These are phyloP conservation scores for Skeletonema tropicum DNA, from an alignment of 108 stramenopile species.

Conservation along the genomic window DNA sequence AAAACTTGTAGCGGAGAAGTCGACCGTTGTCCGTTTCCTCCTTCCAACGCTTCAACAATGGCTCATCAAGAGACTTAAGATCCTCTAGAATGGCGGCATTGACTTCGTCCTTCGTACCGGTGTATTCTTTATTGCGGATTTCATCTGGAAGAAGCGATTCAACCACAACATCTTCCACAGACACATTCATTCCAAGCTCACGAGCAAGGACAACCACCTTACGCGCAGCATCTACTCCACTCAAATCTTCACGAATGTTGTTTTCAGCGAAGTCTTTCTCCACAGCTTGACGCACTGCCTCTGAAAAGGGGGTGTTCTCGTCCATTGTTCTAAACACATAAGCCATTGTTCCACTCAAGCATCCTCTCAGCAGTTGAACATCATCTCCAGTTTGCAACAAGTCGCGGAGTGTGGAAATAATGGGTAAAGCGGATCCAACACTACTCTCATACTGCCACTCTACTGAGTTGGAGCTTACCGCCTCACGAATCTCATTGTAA, in stretches of 20 bases:
- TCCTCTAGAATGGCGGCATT: slow-evolving; percentile 53
- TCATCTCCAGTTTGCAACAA: slow-evolving; percentile 71
- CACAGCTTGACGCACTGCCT: slow-evolving; percentile 63
- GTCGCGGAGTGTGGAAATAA: slow-evolving; percentile 76
- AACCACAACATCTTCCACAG: slow-evolving; percentile 69
- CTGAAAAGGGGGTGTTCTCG: slow-evolving; percentile 58
- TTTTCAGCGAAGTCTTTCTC: slow-evolving; percentile 67
- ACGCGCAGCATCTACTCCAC: slow-evolving; percentile 44
- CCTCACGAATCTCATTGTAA: slow-evolving; percentile 65
- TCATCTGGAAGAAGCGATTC: slow-evolving; percentile 72
- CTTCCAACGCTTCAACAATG: slow-evolving; percentile 61
- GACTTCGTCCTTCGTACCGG: slow-evolving; percentile 34
- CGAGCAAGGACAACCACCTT: slow-evolving; percentile 62
- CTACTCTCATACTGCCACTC: slow-evolving; percentile 78
- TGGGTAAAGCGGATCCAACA: slow-evolving; percentile 81
- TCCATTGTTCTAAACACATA: slow-evolving; percentile 62
- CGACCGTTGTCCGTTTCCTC: slow-evolving; percentile 52
- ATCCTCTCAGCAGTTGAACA: slow-evolving; percentile 64
- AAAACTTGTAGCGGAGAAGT: slow-evolving; percentile 80
- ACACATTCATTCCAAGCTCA: slow-evolving; percentile 59
- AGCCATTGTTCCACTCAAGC: slow-evolving; percentile 77
- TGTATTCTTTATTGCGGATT: slow-evolving; percentile 50
- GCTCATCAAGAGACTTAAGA: slow-evolving; percentile 49
- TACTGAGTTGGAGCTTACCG: slow-evolving; percentile 51
- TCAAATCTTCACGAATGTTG: slow-evolving; percentile 65